Percentiles rank a stretch among this genome's conserved stretches.
Evolutionary conservation across 805 yeast species (phyloP).

Genomic region (Starmerella apis): DNA sequence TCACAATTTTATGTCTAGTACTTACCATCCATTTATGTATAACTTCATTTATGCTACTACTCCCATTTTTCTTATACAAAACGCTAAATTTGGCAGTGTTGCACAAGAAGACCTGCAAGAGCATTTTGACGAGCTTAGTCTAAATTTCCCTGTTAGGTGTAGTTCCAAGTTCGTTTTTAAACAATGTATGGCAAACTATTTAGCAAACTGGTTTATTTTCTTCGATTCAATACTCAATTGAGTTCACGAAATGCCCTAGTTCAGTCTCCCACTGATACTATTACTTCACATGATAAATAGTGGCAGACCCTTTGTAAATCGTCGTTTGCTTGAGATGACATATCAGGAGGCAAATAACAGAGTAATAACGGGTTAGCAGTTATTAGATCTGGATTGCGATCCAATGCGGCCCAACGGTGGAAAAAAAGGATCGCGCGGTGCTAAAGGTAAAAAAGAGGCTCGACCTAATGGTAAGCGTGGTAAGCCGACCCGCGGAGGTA

Average conservation of each 20-base stretch:
- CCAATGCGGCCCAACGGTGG: slow-evolving; percentile 2
- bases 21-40: not conserved
- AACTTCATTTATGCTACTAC: not conserved
- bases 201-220: too few relatives aligned
- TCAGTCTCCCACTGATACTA: too few relatives aligned
- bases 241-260: too few relatives aligned
- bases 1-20: too few relatives aligned
- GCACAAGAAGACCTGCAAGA: not conserved
- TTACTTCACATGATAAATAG: too few relatives aligned
- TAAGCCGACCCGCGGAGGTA: not conserved
- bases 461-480: not conserved
- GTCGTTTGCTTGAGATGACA: not conserved
- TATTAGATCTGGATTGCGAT: not conserved
- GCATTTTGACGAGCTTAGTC: not conserved
- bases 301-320: too few relatives aligned
- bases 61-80: not conserved
- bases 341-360: not conserved
- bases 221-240: too few relatives aligned
- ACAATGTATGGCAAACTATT: too few relatives aligned
- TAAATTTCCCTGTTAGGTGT: not conserved
- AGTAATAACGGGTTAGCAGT: not conserved
- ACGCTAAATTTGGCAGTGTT: not conserved
- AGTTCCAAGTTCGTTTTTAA: too few relatives aligned
- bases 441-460: slow-evolving; percentile 1
- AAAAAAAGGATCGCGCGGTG: slow-evolving; percentile 3